Evolutionary conservation across 176 grass and related monocot species (phyloP).

Genomic region (Luzula sylvatica): DNA sequence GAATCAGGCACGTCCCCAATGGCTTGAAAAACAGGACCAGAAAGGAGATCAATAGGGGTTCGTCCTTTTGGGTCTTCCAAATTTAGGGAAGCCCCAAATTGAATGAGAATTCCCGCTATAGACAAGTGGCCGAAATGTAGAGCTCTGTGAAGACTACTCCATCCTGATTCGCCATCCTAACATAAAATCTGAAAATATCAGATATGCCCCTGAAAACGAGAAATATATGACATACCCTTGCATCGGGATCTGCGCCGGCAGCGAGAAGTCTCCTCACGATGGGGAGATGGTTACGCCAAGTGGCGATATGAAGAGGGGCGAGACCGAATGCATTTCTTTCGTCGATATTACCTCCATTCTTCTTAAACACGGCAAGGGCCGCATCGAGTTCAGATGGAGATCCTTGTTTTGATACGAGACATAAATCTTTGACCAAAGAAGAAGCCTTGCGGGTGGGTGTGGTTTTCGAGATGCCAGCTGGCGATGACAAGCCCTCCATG

Average conservation of each 20-base stretch:
- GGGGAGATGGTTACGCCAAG: constrained; percentile 96
- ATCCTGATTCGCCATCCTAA: constrained; percentile 97
- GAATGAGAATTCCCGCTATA: constrained; percentile 68
- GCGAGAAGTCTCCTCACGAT: constrained; percentile 64
- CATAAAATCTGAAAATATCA: neutral
- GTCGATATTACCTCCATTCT: constrained; percentile 61
- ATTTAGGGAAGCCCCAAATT: constrained; percentile 71
- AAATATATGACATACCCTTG: constrained; percentile 54
- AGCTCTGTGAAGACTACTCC: constrained; percentile 94
- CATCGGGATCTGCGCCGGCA: constrained; percentile 87
- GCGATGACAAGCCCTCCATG: constrained; percentile 59
- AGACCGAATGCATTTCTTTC: constrained; percentile 90
- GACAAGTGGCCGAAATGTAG: constrained; percentile 94
- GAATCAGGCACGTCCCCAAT: constrained; percentile 53
- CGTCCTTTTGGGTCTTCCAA: constrained; percentile 83
- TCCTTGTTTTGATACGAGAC: constrained; percentile 72
- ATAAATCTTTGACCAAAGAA: constrained; percentile 74
- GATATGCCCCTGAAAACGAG: neutral
- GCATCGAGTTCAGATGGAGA: constrained; percentile 79
- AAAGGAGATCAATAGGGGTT: constrained; percentile 84
- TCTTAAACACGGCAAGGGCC: constrained; percentile 71
- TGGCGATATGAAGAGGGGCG: constrained; percentile 86
- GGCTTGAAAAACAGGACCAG: constrained; percentile 64
- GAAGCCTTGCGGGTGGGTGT: constrained; percentile 41
- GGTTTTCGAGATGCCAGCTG: constrained; percentile 47